Percentiles rank a stretch among this genome's conserved stretches.
Evolutionary conservation across 164 flowering plant species (phyloP).

Genomic region (Nelumbo lutea): DNA sequence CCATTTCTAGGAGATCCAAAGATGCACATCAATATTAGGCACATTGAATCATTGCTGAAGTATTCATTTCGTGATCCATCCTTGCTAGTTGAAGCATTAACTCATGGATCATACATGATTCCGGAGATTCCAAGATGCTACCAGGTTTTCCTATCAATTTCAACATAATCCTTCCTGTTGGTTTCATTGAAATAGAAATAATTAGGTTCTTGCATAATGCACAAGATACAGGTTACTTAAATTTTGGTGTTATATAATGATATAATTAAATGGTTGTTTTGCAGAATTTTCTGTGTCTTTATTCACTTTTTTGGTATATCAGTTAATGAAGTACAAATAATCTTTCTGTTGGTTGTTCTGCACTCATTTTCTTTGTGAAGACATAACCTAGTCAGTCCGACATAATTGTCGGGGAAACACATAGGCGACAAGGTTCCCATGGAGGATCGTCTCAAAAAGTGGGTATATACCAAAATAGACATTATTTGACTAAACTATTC

Average conservation of each 20-base stretch:
- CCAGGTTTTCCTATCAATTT: slow-evolving; percentile 45
- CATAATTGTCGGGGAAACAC: too few relatives aligned
- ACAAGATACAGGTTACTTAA: background rate
- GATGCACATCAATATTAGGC: slow-evolving; percentile 40
- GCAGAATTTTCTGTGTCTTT: too few relatives aligned
- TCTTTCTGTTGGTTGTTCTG: background rate
- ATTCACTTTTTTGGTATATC: background rate
- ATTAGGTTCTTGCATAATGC: background rate
- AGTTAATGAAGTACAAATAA: background rate
- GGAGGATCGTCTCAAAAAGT: too few relatives aligned
- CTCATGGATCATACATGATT: slow-evolving; percentile 85
- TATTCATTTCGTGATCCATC: slow-evolving; percentile 67
- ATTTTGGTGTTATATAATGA: background rate
- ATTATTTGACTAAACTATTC: too few relatives aligned
- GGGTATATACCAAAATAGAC: too few relatives aligned
- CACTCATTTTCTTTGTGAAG: background rate
- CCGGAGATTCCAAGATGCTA: slow-evolving; percentile 76
- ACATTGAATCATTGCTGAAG: slow-evolving; percentile 45
- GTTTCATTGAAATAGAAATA: background rate
- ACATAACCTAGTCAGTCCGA: too few relatives aligned
- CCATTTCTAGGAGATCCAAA: slow-evolving; percentile 31
- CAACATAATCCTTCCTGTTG: background rate
- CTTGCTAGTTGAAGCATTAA: slow-evolving; percentile 74
- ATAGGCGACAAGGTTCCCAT: too few relatives aligned
- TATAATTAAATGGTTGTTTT: too few relatives aligned